phyloP scores from a whole-genome alignment of 805 yeast species.

The Torulaspora delbrueckii region DNA sequence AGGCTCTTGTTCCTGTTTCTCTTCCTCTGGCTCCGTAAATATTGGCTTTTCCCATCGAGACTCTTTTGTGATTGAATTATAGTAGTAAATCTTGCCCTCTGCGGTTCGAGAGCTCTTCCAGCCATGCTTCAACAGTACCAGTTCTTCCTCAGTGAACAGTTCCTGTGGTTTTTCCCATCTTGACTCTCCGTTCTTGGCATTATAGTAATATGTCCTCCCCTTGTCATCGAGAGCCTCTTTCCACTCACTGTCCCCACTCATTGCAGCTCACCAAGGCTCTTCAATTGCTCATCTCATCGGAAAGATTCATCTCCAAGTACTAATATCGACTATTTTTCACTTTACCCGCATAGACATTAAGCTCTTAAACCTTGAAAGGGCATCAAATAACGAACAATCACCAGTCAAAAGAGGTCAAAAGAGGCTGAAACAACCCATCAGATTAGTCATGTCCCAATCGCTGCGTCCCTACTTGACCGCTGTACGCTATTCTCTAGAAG shows the following conservation, averaged over 20 bases:
- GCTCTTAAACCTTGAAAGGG: constrained; percentile 1
- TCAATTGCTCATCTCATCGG: not conserved
- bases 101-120: constrained; percentile 51
- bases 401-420: not conserved
- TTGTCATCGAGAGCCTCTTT: constrained; percentile 56
- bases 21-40: constrained; percentile 3
- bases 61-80: constrained; percentile 55
- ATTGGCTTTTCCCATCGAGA: constrained; percentile 81
- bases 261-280: not conserved
- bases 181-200: constrained; percentile 58
- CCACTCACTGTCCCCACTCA: constrained; percentile 43
- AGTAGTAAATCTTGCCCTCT: constrained; percentile 64
- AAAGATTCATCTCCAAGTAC: not conserved
- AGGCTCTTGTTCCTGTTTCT: not conserved
- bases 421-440: not conserved
- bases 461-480: constrained; percentile 91
- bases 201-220: constrained; percentile 69
- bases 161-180: constrained; percentile 79
- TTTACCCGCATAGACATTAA: not conserved
- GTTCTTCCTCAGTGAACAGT: constrained; percentile 37
- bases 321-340: not conserved
- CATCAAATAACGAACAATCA: not conserved
- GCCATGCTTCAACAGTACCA: constrained; percentile 47
- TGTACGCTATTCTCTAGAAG: constrained; percentile 87
- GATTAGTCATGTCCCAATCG: constrained; percentile 74